These are phyloP conservation scores for Daldinia sp. DNA, from an alignment of 2,329 filamentous ascomycete genomes.

Conservation along the genomic window DNA sequence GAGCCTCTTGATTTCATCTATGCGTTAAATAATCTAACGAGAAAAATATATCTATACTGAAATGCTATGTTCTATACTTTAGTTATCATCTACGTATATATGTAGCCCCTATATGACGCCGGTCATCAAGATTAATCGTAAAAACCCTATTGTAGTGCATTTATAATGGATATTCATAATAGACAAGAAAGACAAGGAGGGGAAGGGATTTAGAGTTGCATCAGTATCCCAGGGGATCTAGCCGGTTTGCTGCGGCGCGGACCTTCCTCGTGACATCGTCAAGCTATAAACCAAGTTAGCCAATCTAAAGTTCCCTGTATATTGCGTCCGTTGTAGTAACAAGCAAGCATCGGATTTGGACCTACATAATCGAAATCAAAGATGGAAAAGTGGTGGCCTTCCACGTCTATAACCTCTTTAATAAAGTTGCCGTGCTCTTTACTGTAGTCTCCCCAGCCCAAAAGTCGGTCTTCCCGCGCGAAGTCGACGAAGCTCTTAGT, in stretches of 20 bases:
- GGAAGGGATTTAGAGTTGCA: not conserved
- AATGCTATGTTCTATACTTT: slow-evolving; percentile 1
- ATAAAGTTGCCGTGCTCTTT: slow-evolving; percentile 52
- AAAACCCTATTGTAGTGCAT: not conserved
- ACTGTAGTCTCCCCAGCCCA: slow-evolving; percentile 60
- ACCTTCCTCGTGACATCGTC: slow-evolving; percentile 41
- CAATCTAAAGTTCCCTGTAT: not conserved
- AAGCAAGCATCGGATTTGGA: not conserved
- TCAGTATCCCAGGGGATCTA: slow-evolving; percentile 37
- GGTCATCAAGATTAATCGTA: not conserved
- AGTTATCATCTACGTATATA: not conserved
- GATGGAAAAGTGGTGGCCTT: slow-evolving; percentile 59
- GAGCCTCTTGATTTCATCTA: not conserved
- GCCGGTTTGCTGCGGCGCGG: slow-evolving; percentile 37
- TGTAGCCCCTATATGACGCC: slow-evolving; percentile 13
- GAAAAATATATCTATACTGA: not conserved
- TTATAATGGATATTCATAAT: not conserved
- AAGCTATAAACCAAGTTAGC: slow-evolving; percentile 34
- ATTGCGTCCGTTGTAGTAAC: not conserved
- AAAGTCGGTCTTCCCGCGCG: slow-evolving; percentile 50
- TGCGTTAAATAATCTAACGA: not conserved
- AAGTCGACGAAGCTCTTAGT: slow-evolving; percentile 52
- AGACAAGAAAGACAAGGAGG: not conserved
- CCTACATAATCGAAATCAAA: slow-evolving; percentile 45
- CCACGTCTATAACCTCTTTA: slow-evolving; percentile 55